Evolutionary conservation across 2,329 filamentous ascomycete genomes (phyloP).

Genomic region (Fusarium floridanum): DNA sequence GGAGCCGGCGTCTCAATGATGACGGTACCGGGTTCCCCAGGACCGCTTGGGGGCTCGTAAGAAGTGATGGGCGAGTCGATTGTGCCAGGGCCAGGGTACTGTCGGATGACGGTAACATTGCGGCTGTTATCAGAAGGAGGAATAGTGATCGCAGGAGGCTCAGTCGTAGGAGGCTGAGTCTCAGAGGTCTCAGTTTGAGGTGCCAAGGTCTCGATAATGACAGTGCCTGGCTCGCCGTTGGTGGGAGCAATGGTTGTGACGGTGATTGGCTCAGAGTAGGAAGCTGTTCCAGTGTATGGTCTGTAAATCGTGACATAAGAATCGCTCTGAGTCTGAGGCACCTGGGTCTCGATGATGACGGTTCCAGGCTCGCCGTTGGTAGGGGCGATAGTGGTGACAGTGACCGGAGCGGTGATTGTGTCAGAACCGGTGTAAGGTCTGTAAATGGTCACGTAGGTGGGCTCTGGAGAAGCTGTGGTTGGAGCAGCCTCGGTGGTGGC

Average conservation of each 20-base stretch:
- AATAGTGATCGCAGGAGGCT: background rate
- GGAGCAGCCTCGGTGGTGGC: background rate
- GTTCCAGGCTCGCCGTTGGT: constrained; percentile 10
- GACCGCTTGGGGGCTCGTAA: constrained; percentile 22
- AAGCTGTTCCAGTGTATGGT: constrained; percentile 28
- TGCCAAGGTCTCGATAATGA: constrained; percentile 26
- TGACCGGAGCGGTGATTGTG: constrained; percentile 9
- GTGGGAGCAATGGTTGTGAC: constrained; percentile 20
- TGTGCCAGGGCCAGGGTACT: constrained; percentile 11
- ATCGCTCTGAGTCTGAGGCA: background rate
- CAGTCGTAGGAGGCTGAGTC: background rate
- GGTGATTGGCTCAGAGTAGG: constrained; percentile 24
- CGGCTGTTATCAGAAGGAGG: background rate
- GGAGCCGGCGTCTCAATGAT: background rate
- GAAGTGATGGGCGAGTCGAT: constrained; percentile 20
- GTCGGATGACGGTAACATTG: background rate
- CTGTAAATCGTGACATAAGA: constrained; percentile 32
- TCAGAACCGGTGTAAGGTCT: constrained; percentile 8
- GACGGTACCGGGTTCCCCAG: constrained; percentile 23
- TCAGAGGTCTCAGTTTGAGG: constrained; percentile 12
- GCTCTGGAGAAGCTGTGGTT: background rate
- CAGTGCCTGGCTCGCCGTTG: constrained; percentile 25
- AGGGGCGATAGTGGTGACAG: constrained; percentile 11
- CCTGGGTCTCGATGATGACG: constrained; percentile 24
- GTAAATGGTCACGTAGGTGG: constrained; percentile 3